These are phyloP conservation scores for Aureobasidium sp. DNA, from an alignment of 2,329 filamentous ascomycete species.

Conservation along the genomic window DNA sequence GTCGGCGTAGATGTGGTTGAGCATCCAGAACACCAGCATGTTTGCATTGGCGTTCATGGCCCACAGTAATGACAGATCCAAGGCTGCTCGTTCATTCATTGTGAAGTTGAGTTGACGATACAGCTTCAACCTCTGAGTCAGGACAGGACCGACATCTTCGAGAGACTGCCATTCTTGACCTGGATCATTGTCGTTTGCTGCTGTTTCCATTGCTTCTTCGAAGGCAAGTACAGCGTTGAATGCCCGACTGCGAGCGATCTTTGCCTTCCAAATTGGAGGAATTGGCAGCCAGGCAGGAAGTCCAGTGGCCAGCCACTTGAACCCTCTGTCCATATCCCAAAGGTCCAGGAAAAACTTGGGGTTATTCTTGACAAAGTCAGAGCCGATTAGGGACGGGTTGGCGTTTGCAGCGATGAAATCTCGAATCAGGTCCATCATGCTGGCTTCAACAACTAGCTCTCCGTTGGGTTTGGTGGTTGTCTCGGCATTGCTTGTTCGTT, in stretches of 20 bases:
- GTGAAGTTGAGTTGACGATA: constrained; percentile 25
- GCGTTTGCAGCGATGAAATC: constrained; percentile 48
- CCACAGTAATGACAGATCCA: constrained; percentile 46
- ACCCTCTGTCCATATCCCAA: constrained; percentile 46
- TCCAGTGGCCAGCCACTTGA: constrained; percentile 46
- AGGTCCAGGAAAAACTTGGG: constrained; percentile 47
- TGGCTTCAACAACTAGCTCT: constrained; percentile 42
- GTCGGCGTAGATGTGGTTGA: constrained; percentile 28
- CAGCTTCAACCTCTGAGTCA: constrained; percentile 23
- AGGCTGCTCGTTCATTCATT: constrained; percentile 24
- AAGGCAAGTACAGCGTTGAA: constrained; percentile 21
- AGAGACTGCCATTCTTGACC: constrained; percentile 27
- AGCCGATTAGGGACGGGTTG: constrained; percentile 44
- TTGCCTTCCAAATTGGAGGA: constrained; percentile 41
- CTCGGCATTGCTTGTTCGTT: constrained; percentile 41
- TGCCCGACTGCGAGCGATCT: constrained; percentile 28
- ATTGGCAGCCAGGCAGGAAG: constrained; percentile 48
- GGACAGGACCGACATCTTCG: constrained; percentile 24
- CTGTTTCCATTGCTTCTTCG: constrained; percentile 25
- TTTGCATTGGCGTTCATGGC: constrained; percentile 46
- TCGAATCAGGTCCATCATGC: constrained; percentile 44
- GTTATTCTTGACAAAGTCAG: constrained; percentile 43
- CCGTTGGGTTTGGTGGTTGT: constrained; percentile 32
- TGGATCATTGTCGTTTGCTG: constrained; percentile 21
- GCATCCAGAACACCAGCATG: constrained; percentile 35